These are phyloP conservation scores for Volvox carteri DNA, from an alignment of 163 green algal species.

Conservation along the genomic window DNA sequence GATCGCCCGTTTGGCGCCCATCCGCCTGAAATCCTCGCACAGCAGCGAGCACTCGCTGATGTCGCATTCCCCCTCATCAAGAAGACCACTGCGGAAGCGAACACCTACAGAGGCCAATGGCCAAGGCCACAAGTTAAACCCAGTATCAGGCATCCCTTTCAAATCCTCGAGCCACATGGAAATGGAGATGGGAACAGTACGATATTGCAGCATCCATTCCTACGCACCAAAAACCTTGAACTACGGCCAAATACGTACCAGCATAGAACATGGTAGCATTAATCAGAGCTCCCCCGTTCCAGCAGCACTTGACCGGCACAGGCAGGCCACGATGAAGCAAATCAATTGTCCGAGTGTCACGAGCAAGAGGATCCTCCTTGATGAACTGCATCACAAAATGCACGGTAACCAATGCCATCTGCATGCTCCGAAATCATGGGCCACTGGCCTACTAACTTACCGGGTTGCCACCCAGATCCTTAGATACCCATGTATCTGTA, in stretches of 20 bases:
- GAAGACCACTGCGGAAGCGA: background rate
- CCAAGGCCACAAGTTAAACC: no score
- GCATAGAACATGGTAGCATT: background rate
- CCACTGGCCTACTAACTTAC: background rate
- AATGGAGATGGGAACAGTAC: no score
- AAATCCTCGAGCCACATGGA: no score
- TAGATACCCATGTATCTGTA: slow-evolving; percentile 20
- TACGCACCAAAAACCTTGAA: no score
- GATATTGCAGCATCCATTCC: no score
- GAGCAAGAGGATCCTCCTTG: slow-evolving; percentile 16
- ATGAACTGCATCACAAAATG: slow-evolving; percentile 1
- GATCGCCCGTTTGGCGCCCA: background rate
- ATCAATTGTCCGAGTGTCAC: slow-evolving; percentile 17
- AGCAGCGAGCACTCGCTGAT: slow-evolving; percentile 33
- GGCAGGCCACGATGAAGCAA: slow-evolving; percentile 1
- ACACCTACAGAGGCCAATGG: background rate
- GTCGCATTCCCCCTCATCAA: slow-evolving; percentile 16
- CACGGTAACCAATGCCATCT: no score
- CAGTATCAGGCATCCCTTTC: no score
- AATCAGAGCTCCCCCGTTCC: slow-evolving; percentile 26
- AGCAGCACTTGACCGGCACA: slow-evolving; percentile 22
- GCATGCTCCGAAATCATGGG: no score
- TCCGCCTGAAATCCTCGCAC: slow-evolving; percentile 22
- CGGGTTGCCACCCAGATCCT: slow-evolving; percentile 26
- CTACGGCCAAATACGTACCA: no score